Base-by-base conservation (phyloP, 805 yeast species). In the Crinitomyces ghanaensis region DNA sequence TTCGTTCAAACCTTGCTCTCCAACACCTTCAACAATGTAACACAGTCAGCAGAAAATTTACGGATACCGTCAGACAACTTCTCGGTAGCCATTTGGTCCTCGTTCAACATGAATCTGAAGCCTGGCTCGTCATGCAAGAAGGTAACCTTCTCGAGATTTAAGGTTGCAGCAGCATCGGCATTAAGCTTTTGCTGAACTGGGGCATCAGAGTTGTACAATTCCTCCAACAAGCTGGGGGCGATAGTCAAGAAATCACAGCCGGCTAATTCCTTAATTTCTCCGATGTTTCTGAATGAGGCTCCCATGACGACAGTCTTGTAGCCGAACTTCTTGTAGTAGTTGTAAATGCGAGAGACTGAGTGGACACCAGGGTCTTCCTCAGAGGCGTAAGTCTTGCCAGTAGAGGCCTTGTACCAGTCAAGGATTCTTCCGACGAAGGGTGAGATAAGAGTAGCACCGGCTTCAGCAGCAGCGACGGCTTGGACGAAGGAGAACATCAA, bases 381-480 rank as follows among this genome's bases (percentile, higher is more conserved):
- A 48, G 71, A 69, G 34, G 73, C 65, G 74, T 83, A 88, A 37
- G 74, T 68, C 72, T 86, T 72, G 54, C 97, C 96, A 45, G 95
- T 83, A 55, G 71, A 59, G 50, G 88, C 91, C 73, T 88, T 88
- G 81, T 73, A 84, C 94, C 95, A 91, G 66, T 91, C 99, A 62
- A 88, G 72, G 62, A 91, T 91, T 72, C 99, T 84, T 54, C 98
- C 99, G 45, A 91, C 98, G 57, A 91, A 91, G 49, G 99, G 99
- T 28, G 99, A 91, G 55, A 91, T 88, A 62, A 91, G 73, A 39
- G 97, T 88, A 51, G 84, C 88, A 43, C 76, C 63, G 50, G 97
- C 98, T 70, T 91, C 99, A 48, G 99, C 99, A 68, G 88, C 80
- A 38, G 99, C 96, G 56, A 91, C 95, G 46, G 99, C 99, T 69